Base-by-base conservation (phyloP, 129 eudicot species). In the Helichrysum umbraculigerum region DNA sequence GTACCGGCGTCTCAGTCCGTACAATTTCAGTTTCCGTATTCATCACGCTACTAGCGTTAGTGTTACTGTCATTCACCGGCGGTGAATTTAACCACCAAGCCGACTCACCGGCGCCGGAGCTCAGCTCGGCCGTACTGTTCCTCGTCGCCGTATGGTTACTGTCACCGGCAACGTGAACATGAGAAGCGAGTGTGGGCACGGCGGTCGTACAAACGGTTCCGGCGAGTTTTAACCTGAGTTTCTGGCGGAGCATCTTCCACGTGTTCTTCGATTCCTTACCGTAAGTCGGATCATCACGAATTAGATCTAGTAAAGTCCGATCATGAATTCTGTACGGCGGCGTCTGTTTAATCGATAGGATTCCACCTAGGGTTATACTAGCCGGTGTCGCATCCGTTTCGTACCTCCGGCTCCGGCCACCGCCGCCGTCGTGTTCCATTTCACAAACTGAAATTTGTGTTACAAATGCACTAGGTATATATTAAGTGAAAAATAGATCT, bases 231-330 rank as follows among this genome's bases (percentile, higher is more conserved):
- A 84, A 80, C 60, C 92, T 85, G 79, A 92, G 77, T 72, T 82
- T 86, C 19, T 86, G 84, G 58, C 79, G 80, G 29, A 89, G 63
- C 33, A 66, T 33, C 75, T 74, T 88, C 98, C 98, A 92, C 42
- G 76, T 76, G 64, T 37, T 83, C 76, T 76, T 84, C 30, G 81
- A 68, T n/a, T 84, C 83, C 17, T 78, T 78, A 51, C 76, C 20
- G 30, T 28, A 68, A 6, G 70, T 63, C 58, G 80, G 77, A 39
- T 89, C 96, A 6, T 89, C 90, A 0, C 86, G 84, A 28, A 89
- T 89, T 1, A 92, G 79, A 68, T 89, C 98, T 8, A 87, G 80
- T 8, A 90, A 83, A 4, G 91, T 86, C 70, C 93, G 84, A 37
- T 79, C 87, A 1, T 66, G 82, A 17, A 78, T 66, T 28, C 81